Percentiles rank a stretch among this genome's conserved stretches.
Conservation (phyloP, 2,329 filamentous ascomycete genomes). For the Epichloe typhina region DNA sequence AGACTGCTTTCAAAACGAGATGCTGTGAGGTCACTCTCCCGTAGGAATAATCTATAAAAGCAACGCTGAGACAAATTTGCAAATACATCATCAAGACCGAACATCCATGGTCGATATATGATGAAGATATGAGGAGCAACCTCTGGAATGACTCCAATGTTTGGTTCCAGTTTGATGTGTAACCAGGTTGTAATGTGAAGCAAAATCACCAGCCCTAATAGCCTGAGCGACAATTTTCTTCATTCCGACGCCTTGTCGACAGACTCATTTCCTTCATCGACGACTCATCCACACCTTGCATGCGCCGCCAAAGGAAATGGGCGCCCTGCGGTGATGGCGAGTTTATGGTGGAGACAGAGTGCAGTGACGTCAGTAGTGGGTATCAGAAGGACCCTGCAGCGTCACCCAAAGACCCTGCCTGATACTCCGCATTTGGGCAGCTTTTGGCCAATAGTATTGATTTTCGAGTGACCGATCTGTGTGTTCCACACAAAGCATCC, state of each 20-base stretch:
- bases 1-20: no score
- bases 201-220: neutral
- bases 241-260: no score
- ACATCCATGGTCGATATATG: no score
- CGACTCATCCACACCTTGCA: neutral
- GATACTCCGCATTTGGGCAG: neutral
- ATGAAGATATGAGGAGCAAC: no score
- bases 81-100: no score
- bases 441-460: neutral
- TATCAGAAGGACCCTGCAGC: constrained; percentile 4
- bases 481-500: neutral
- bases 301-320: neutral
- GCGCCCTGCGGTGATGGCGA: constrained; percentile 14
- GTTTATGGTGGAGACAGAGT: constrained; percentile 5
- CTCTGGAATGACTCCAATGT: no score
- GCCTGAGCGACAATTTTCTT: neutral
- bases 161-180: no score
- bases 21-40: no score
- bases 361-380: constrained; percentile 17
- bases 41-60: no score
- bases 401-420: constrained; percentile 1
- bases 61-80: no score
- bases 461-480: neutral
- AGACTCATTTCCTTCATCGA: no score
- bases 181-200: neutral